These are phyloP conservation scores for Endocarpon pusillum DNA, from an alignment of 495 filamentous ascomycete genomes.

Conservation along the genomic window DNA sequence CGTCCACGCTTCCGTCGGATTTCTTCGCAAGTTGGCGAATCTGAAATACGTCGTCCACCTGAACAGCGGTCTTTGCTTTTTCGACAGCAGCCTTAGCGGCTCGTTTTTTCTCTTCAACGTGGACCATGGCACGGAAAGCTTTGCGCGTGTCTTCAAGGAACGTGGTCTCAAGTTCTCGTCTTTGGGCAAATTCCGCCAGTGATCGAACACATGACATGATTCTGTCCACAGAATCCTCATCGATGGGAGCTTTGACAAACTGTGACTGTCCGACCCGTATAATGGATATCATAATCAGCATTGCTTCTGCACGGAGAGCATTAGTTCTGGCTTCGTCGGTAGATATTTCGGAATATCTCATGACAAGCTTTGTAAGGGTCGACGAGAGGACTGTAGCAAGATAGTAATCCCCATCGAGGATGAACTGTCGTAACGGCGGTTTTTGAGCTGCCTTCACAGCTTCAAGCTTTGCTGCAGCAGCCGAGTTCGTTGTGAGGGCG, in stretches of 20 bases:
- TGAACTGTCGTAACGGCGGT: conserved; percentile 84
- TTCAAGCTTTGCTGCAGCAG: conserved; percentile 78
- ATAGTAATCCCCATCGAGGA: conserved; percentile 95
- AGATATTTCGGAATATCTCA: conserved; percentile 93
- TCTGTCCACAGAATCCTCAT: conserved; percentile 92
- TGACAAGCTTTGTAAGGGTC: conserved; percentile 92
- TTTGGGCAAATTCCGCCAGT: conserved; percentile 74
- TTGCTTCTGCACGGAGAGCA: conserved; percentile 87
- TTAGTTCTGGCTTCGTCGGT: conserved; percentile 77
- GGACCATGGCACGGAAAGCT: conserved; percentile 96
- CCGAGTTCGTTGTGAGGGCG: conserved; percentile 81
- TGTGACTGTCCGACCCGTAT: conserved; percentile 93
- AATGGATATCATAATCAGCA: conserved; percentile 99
- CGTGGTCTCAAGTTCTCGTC: conserved; percentile 76
- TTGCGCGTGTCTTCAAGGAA: conserved; percentile 94
- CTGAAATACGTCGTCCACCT: conserved; percentile 84
- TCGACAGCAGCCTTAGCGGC: conserved; percentile 77
- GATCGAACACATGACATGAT: conserved; percentile 95
- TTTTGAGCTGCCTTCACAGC: conserved; percentile 96
- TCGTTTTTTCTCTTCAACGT: conserved; percentile 93
- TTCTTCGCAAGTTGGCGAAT: conserved; percentile 92
- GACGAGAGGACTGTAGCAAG: conserved; percentile 87
- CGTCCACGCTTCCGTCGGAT: conserved; percentile 61
- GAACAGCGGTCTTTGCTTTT: conserved; percentile 84
- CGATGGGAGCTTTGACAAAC: conserved; percentile 92